phyloP scores from a whole-genome alignment of 345 rosid species.

The Cardamine chenopodiifolia region DNA sequence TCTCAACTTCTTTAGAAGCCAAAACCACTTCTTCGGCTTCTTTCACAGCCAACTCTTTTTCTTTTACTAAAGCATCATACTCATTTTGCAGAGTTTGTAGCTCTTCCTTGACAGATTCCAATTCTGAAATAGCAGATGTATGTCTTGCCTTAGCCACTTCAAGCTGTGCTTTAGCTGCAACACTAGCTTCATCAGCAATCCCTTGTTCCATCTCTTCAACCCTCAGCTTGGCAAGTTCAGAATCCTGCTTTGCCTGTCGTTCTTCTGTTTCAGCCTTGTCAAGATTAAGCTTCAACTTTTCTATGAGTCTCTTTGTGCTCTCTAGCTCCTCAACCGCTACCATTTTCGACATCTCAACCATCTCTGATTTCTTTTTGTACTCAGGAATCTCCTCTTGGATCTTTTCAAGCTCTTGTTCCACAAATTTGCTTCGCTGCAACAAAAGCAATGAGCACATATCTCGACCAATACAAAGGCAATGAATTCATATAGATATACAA shows the following conservation, averaged over 20 bases:
- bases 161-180: constrained; percentile 92
- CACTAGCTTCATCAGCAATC: constrained; percentile 82
- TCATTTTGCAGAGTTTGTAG: constrained; percentile 57
- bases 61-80: constrained; percentile 59
- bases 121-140: constrained; percentile 68
- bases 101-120: constrained; percentile 72
- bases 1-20: constrained; percentile 86
- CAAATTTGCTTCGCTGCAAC: constrained; percentile 63
- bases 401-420: constrained; percentile 77
- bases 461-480: constrained; percentile 11
- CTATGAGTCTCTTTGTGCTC: constrained; percentile 75
- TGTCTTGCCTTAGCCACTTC: constrained; percentile 92
- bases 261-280: constrained; percentile 94
- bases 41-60: constrained; percentile 60
- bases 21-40: constrained; percentile 72
- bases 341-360: constrained; percentile 62
- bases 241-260: constrained; percentile 89
- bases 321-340: constrained; percentile 72
- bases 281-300: constrained; percentile 79
- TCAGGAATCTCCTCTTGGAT: constrained; percentile 70
- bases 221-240: constrained; percentile 84
- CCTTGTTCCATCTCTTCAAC: constrained; percentile 95
- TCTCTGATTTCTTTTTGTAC: constrained; percentile 58
- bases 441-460: constrained; percentile 3
- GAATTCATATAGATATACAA: background rate